Conservation (phyloP, 1,284 basidiomycete genomes). For the Austroboletus olivaceoglutinosus region DNA sequence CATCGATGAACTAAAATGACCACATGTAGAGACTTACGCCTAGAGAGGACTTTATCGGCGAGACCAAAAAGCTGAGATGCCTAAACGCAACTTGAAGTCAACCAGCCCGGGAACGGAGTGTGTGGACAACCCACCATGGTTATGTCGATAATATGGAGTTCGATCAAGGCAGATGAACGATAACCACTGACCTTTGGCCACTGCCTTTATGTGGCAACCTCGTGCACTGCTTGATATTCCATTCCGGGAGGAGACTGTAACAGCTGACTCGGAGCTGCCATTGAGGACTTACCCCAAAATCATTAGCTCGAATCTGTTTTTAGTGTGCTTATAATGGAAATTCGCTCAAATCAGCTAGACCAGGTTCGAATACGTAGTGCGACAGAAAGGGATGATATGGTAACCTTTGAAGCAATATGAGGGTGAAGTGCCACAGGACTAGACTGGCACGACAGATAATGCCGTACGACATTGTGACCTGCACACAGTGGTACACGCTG, state of each 20-base stretch:
- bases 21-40: slow-evolving; percentile 15
- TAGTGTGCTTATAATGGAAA: not conserved
- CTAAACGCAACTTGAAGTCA: slow-evolving; percentile 34
- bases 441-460: too few relatives aligned
- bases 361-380: not conserved
- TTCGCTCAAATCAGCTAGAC: not conserved
- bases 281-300: not conserved
- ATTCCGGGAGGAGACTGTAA: slow-evolving; percentile 22
- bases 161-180: slow-evolving; percentile 12
- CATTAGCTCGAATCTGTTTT: not conserved
- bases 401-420: too few relatives aligned
- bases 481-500: too few relatives aligned
- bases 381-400: too few relatives aligned
- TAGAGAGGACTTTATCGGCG: slow-evolving; percentile 52
- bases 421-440: too few relatives aligned
- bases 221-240: slow-evolving; percentile 21
- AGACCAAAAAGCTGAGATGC: slow-evolving; percentile 64
- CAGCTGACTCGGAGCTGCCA: slow-evolving; percentile 18
- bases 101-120: not conserved
- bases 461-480: too few relatives aligned
- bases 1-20: slow-evolving; percentile 9
- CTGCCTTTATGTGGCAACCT: slow-evolving; percentile 7
- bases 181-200: slow-evolving; percentile 10
- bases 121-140: slow-evolving; percentile 29
- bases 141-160: slow-evolving; percentile 6